Conservation (phyloP, 495 filamentous ascomycete genomes). For the Lophiotrema nucula region DNA sequence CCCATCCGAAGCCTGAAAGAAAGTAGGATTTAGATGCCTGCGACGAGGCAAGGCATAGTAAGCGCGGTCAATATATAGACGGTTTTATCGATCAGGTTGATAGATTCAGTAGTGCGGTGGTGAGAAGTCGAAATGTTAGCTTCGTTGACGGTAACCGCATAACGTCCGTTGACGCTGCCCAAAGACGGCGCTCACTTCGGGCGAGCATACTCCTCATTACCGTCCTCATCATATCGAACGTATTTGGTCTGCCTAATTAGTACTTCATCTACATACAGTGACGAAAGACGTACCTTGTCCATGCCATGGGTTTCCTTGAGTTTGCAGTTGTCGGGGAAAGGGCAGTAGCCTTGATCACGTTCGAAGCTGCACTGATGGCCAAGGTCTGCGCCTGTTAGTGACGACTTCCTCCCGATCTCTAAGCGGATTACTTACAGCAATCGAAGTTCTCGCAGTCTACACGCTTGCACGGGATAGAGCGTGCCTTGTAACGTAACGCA, state of each 20-base stretch:
- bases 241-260: constrained; percentile 1
- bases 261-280: not conserved
- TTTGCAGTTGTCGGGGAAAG: constrained; percentile 15
- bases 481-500: constrained; percentile 38
- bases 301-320: constrained; percentile 17
- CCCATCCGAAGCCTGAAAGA: too few relatives aligned
- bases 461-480: constrained; percentile 21
- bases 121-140: too few relatives aligned
- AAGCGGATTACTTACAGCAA: constrained; percentile 30
- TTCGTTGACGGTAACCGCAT: too few relatives aligned
- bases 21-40: too few relatives aligned
- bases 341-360: constrained; percentile 20
- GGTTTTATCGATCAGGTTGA: too few relatives aligned
- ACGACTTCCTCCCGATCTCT: not conserved
- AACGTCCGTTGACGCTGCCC: too few relatives aligned
- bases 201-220: constrained; percentile 15
- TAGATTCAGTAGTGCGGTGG: too few relatives aligned
- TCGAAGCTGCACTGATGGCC: constrained; percentile 25
- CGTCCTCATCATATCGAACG: constrained; percentile 7
- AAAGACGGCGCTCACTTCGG: too few relatives aligned
- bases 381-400: constrained; percentile 10
- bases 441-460: constrained; percentile 34
- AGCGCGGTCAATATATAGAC: too few relatives aligned
- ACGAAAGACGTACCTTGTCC: constrained; percentile 11
- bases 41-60: too few relatives aligned